These are phyloP conservation scores for Thamnidium elegans DNA, from an alignment of 192 early-diverging fungal species.

Conservation along the genomic window DNA sequence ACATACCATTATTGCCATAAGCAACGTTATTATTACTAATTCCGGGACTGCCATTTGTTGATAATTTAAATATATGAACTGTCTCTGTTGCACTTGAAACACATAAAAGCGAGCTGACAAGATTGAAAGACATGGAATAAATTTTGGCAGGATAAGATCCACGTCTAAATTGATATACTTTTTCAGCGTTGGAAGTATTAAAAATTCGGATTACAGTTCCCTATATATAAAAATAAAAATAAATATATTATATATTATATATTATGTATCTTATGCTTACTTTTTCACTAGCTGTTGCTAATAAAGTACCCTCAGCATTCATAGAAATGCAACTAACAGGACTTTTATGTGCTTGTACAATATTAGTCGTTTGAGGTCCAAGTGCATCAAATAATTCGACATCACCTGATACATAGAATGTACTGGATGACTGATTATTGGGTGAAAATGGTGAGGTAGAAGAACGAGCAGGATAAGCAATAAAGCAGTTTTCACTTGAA, in stretches of 20 bases:
- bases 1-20: not conserved
- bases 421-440: constrained; percentile 38
- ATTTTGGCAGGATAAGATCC: constrained; percentile 92
- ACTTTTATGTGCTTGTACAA: constrained; percentile 94
- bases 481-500: constrained; percentile 89
- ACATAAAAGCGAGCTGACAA: constrained; percentile 64
- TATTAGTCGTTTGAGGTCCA: constrained; percentile 84
- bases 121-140: constrained; percentile 87
- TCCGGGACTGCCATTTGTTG: constrained; percentile 14
- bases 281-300: constrained; percentile 96
- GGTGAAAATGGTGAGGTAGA: constrained; percentile 53
- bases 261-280: constrained; percentile 37
- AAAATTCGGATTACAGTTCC: constrained; percentile 98
- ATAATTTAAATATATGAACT: constrained; percentile 89
- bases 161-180: constrained; percentile 90
- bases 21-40: constrained; percentile 21
- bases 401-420: constrained; percentile 65
- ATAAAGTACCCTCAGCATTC: constrained; percentile 86
- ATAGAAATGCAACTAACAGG: constrained; percentile 83
- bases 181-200: constrained; percentile 78
- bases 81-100: constrained; percentile 93
- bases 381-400: constrained; percentile 93
- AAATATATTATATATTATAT: not conserved
- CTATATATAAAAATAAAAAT: constrained; percentile 27
- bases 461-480: constrained; percentile 88